Percentiles rank a stretch among this genome's conserved stretches.
Evolutionary conservation across 495 filamentous ascomycete genomes (phyloP).

Genomic region (Penicillium verhagenii): DNA sequence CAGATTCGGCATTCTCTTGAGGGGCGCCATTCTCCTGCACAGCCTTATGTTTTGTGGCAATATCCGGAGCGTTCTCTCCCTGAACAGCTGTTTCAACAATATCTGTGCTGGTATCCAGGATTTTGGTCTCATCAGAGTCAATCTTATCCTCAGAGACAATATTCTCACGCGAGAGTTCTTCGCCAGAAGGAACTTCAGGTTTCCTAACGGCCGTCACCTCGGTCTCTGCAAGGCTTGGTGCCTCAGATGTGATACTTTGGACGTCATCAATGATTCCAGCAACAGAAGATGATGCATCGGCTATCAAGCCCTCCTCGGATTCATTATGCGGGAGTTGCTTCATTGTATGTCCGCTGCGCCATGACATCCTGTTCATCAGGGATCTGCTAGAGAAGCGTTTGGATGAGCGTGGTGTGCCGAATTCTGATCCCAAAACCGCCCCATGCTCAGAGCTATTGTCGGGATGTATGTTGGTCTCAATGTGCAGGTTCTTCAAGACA

Average conservation of each 20-base stretch:
- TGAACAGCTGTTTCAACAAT: background rate
- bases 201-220: background rate
- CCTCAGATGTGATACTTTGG: conserved; percentile 17
- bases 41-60: background rate
- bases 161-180: background rate
- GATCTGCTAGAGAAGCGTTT: conserved; percentile 28
- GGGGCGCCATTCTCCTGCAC: background rate
- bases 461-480: conserved; percentile 12
- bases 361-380: conserved; percentile 20
- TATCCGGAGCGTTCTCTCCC: background rate
- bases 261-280: conserved; percentile 27
- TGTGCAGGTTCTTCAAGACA: background rate
- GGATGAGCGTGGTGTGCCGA: conserved; percentile 29
- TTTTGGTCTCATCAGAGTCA: no score
- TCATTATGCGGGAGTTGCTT: conserved; percentile 18
- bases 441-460: conserved; percentile 38
- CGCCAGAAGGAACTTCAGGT: background rate
- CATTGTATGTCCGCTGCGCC: conserved; percentile 10
- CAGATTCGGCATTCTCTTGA: background rate
- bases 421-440: conserved; percentile 37
- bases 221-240: conserved; percentile 15
- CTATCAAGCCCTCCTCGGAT: conserved; percentile 25
- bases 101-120: background rate
- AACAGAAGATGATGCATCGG: conserved; percentile 28
- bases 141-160: background rate